Base-by-base conservation (phyloP, 345 rosid genomes). In the Cochlearia excelsa region DNA sequence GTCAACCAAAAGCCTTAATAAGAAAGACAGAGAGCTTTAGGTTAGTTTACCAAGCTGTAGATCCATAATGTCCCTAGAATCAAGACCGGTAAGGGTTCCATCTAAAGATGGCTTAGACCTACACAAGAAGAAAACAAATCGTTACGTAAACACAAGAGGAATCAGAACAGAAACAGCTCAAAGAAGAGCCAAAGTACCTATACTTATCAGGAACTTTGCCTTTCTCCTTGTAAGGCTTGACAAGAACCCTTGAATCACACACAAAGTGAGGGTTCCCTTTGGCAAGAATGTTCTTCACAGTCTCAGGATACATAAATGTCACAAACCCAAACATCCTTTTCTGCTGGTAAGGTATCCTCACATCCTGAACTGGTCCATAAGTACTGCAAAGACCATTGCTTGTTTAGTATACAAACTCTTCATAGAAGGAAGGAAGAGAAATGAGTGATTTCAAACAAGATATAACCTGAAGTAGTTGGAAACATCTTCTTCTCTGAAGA, bases 261-360 rank as follows among this genome's bases (percentile, higher is more conserved):
- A 89, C 97, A 69, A 89, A 89, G 75, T 89, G 95, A 57, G 97
- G 97, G 37, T 86, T 89, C 4, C 97, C 97, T 72, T 86, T 89
- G 61, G 97, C 97, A 7, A 89, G 71, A 56, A 89, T 89, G 54
- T 81, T 74, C 81, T 89, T 89, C 66, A 89, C 97, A 1, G 97
- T 89, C 54, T 86, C 97, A n/a, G 97, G 82, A 67, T 81, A 84
- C 47, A 86, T 80, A 44, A 89, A 89, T 43, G 95, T 84, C 43
- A 89, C 97, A 75, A 89, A 89, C 3, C 97, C 97, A 72, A 89
- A 89, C 97, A 89, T 89, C 71, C 97, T 80, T 85, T 89, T 89
- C 76, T 89, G 97, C 78, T 89, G 95, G 63, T 81, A 89, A 26
- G 95, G 95, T 59, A 89, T 89, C 71, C 97, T 84, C 77, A 89